Evolutionary conservation across 2,329 filamentous ascomycete genomes (phyloP).

Genomic region (Alternaria longipes): DNA sequence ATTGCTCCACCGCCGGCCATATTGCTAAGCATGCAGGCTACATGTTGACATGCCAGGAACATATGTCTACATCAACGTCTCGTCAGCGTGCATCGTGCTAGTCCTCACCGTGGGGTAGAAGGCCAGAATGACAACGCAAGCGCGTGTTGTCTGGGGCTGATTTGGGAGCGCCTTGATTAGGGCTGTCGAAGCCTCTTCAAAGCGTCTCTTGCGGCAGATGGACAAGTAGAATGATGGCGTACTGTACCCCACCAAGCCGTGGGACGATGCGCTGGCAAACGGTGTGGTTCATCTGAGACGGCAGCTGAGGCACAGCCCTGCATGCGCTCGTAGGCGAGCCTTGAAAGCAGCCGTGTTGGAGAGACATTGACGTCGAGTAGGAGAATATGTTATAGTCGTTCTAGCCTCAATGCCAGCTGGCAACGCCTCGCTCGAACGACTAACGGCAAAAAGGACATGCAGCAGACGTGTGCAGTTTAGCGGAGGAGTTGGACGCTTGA

Average conservation of each 20-base stretch:
- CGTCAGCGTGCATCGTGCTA: conserved; percentile 33
- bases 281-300: conserved; percentile 29
- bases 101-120: conserved; percentile 32
- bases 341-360: conserved; percentile 26
- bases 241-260: conserved; percentile 26
- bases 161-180: conserved; percentile 15
- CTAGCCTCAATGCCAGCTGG: conserved; percentile 50
- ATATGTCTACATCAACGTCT: conserved; percentile 14
- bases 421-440: conserved; percentile 43
- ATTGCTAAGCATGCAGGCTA: conserved; percentile 16
- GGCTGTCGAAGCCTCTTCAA: conserved; percentile 13
- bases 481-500: conserved; percentile 45
- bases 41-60: conserved; percentile 21
- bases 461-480: conserved; percentile 45
- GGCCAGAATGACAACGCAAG: conserved; percentile 19
- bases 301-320: conserved; percentile 36
- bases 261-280: conserved; percentile 37
- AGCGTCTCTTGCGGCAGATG: conserved; percentile 16
- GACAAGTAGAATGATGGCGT: conserved; percentile 21
- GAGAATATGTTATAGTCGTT: conserved; percentile 31
- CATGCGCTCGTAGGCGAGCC: conserved; percentile 28
- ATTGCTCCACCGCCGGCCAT: conserved; percentile 20
- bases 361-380: conserved; percentile 29
- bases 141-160: conserved; percentile 39
- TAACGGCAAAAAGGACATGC: conserved; percentile 41